Percentiles rank a stretch among this genome's conserved stretches.
phyloP scores from a whole-genome alignment of 2,329 filamentous ascomycete species.

The Curvularia sp. region DNA sequence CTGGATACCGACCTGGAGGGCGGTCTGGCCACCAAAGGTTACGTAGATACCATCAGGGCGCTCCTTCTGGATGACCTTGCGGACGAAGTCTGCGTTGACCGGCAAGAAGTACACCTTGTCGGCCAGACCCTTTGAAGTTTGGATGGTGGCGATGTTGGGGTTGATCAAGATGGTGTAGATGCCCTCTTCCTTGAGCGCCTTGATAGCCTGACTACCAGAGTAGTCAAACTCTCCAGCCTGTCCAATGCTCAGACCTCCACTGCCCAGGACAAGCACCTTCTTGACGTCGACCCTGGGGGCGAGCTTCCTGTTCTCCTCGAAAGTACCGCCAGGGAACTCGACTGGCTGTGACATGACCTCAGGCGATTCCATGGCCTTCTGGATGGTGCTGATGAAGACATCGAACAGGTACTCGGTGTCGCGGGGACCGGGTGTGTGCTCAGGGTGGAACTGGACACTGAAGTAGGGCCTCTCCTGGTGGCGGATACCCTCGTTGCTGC shows the following conservation, averaged over 20 bases:
- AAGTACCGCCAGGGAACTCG: conserved; percentile 83
- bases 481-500: conserved; percentile 97
- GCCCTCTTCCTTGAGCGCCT: conserved; percentile 95
- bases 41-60: conserved; percentile 95
- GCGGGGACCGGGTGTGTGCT: conserved; percentile 91
- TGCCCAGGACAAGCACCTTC: conserved; percentile 93
- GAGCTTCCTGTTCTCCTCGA: conserved; percentile 76
- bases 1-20: conserved; percentile 94
- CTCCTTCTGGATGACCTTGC: conserved; percentile 96
- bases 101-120: conserved; percentile 99
- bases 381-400: conserved; percentile 89
- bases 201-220: conserved; percentile 97
- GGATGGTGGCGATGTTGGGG: conserved; percentile 98
- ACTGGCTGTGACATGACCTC: conserved; percentile 75
- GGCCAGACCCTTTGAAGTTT: conserved; percentile 95
- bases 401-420: conserved; percentile 98
- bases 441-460: conserved; percentile 99
- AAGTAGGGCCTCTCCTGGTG: conserved; percentile 88
- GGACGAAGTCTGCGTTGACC: conserved; percentile 94
- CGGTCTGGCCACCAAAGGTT: conserved; percentile 97
- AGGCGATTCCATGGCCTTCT: conserved; percentile 71
- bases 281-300: conserved; percentile 84
- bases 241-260: conserved; percentile 94
- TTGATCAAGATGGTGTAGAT: conserved; percentile 99
- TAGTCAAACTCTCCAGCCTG: conserved; percentile 99